Base-by-base conservation (phyloP, 2,329 filamentous ascomycete species). In the Fusarium abutilonis region DNA sequence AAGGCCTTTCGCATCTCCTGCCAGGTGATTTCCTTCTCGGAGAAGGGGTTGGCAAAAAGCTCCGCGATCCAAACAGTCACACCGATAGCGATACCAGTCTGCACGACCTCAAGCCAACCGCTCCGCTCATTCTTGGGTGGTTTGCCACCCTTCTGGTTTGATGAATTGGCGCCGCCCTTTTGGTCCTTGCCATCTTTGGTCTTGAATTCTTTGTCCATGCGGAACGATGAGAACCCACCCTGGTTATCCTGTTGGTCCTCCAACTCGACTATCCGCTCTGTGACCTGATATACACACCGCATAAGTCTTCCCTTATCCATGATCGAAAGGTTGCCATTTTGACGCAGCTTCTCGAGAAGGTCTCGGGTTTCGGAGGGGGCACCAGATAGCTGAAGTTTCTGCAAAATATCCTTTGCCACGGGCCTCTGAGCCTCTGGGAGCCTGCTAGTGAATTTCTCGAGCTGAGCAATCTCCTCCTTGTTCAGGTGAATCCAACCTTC, bases 1-100 rank as follows among this genome's bases (percentile, higher is more conserved):
- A 97, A 98, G 29, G 92, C 95, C 68, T 87, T 93, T 63, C 91
- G 84, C 79, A 99, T 92, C 78, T 99, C 95, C 78, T 99, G 93
- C 92, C 93, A 99, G 52, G 95, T 98, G 56, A 99, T 97, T 74
- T 99, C 94, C 71, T 78, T 77, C 63, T 82, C 79, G 4, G 77
- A 76, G 62, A 81, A 78, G 23, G 80, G 66, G 63, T 77, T 77
- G 66, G 73, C 73, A 47, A 78, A 66, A 9, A 71, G 69, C 29
- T 77, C 78, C 8, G 84, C 69, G 39, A 79, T 78, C 64, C 78
- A 82, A 8, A 79, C 76, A 23, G 92, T 83, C 53, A 94, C 78
- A 58, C 80, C 82, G 26, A 79, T 78, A 9, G 79, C 65, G 15
- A 76, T 60, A 53, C 68, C 72, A 29, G 75, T 76, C 48, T 77